Evolutionary conservation across 2,329 filamentous ascomycete genomes (phyloP), one percentile per base, ranked within the genome.

Genomic region (Lizonia empirigonia): DNA sequence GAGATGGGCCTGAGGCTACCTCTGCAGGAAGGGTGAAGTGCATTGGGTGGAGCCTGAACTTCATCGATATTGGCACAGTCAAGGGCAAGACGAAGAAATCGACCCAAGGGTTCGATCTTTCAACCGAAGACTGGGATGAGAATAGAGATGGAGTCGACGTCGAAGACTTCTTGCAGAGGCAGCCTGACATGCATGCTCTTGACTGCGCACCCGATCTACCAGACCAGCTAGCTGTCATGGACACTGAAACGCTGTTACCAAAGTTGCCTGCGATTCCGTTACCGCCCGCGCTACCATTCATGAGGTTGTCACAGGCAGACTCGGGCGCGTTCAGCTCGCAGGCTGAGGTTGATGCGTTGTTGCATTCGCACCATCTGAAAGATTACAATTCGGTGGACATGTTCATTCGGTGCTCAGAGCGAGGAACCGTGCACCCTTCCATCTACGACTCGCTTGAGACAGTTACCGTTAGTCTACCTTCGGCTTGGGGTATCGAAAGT

Each of bases 371-470:
- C 24, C 80, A 84, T 51, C 80, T 84, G 27, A 82, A 84, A 44
- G 84, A 89, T 41, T 85, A 86, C 56, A 85, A 91, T 57, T 81
- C 85, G n/a, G 86, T 94, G 34, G 89, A 93, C 69, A 83, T 93
- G 58, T 85, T 95, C 76, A 77, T 93, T 5, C 82, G 89, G 2
- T 89, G 89, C 4, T 89, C 86, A 4, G 82, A 83, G 48, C 82
- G 90, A 56, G 89, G 89, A 7, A 81, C 78, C 15, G 78, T 95
- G 10, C 87, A 93, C 67, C 78, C 95, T 15, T 90, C 86, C 60
- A 90, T 96, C 38, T 93, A 93, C 69, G 89, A 96, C 70, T 92
- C 89, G 5, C 90, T 96, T 63, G 82, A 89, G 53, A 87, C 95
- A 50, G 90, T 91, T 3, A 81, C 75, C 10, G 86, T 91, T 54